Evolutionary conservation across 768 basidiomycete genomes (phyloP).

Genomic region (Trametopsis cervina): DNA sequence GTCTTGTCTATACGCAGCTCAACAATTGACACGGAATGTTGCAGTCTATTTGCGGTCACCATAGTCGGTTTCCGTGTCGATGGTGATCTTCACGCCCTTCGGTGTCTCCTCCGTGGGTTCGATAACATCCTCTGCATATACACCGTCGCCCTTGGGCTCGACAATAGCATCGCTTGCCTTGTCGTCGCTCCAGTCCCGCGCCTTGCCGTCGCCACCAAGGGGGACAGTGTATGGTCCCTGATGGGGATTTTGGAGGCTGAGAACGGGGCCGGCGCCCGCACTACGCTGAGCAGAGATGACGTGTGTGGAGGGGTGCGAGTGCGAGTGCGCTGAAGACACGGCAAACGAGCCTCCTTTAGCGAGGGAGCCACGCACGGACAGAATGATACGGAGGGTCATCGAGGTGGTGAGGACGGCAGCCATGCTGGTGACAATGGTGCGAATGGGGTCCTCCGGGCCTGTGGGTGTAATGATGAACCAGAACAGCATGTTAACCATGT

Average conservation of each 20-base stretch:
- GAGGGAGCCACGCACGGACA: conserved; percentile 74
- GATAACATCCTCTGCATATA: conserved; percentile 11
- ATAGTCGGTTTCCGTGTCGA: conserved; percentile 12
- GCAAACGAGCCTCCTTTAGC: conserved; percentile 65
- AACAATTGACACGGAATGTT: not conserved
- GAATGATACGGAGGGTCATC: conserved; percentile 83
- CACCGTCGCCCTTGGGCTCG: conserved; percentile 17
- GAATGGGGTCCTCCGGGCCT: conserved; percentile 55
- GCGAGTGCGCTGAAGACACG: conserved; percentile 21
- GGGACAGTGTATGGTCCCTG: conserved; percentile 26
- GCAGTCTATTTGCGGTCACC: not conserved
- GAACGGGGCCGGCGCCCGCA: conserved; percentile 18
- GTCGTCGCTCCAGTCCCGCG: conserved; percentile 20
- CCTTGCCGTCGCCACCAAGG: conserved; percentile 23
- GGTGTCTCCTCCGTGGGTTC: conserved; percentile 8
- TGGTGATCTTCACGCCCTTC: conserved; percentile 13
- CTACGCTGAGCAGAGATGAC: conserved; percentile 22
- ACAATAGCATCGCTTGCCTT: conserved; percentile 17
- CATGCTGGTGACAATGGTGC: conserved; percentile 81
- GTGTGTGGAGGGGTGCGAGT: conserved; percentile 25
- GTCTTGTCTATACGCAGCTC: not conserved
- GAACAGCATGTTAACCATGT: conserved; percentile 79
- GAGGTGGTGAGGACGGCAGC: conserved; percentile 81
- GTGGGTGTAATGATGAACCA: conserved; percentile 79
- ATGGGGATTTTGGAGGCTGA: conserved; percentile 19